Evolutionary conservation across 192 early-diverging fungal genomes (phyloP).

Genomic region (Podila horticola): DNA sequence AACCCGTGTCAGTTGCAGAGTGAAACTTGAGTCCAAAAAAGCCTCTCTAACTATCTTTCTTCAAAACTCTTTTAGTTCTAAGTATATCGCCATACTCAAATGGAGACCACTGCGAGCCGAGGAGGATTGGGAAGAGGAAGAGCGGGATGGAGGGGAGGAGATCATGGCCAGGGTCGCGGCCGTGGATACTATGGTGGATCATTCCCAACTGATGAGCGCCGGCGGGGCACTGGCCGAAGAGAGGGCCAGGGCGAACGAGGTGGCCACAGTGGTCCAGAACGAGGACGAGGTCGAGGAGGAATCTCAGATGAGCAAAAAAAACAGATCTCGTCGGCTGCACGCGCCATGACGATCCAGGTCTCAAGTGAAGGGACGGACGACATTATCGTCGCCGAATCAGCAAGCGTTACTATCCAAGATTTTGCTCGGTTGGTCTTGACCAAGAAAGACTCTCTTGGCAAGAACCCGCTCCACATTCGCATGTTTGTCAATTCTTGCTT

Average conservation of each 20-base stretch:
- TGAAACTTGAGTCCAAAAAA: no score
- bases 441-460: background rate
- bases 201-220: no score
- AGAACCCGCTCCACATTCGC: background rate
- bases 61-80: no score
- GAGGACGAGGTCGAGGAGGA: background rate
- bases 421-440: slow-evolving; percentile 7
- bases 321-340: background rate
- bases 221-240: background rate
- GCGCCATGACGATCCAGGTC: slow-evolving; percentile 18
- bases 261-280: no score
- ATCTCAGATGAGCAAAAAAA: slow-evolving; percentile 7
- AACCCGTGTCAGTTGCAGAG: no score
- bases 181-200: no score
- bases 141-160: no score
- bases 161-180: no score
- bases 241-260: background rate
- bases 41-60: no score
- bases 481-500: slow-evolving; percentile 44
- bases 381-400: slow-evolving; percentile 17
- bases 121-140: no score
- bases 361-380: slow-evolving; percentile 42
- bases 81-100: no score
- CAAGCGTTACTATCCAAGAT: background rate
- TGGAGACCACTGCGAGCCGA: no score